Percentiles rank a stretch among this genome's conserved stretches.
phyloP scores from a whole-genome alignment of 1,139 yeast species.

The Geotrichum aggregatum region DNA sequence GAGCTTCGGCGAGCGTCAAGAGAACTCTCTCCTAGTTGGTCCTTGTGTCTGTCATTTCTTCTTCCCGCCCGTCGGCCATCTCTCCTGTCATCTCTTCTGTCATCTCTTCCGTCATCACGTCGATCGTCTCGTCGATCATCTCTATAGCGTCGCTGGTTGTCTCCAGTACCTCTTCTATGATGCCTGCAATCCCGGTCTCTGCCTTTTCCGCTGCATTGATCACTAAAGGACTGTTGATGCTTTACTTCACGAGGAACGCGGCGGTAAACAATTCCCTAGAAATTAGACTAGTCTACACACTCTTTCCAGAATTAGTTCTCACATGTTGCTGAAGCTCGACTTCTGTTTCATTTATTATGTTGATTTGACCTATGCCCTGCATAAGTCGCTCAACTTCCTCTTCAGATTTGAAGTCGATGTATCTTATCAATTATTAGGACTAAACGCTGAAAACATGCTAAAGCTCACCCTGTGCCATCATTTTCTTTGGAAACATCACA shows the following conservation, averaged over 20 bases:
- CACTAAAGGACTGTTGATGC: neutral
- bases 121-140: conserved; percentile 12
- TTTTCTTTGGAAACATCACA: conserved; percentile 34
- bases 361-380: conserved; percentile 57
- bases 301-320: neutral
- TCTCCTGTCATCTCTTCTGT: conserved; percentile 5
- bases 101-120: conserved; percentile 15
- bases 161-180: conserved; percentile 23
- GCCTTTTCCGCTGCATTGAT: conserved; percentile 22
- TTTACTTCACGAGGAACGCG: conserved; percentile 43
- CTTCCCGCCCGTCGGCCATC: conserved; percentile 9
- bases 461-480: conserved; percentile 31
- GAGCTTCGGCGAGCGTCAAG: neutral
- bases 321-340: conserved; percentile 75
- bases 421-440: conserved; percentile 43
- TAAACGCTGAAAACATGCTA: neutral
- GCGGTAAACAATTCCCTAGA: conserved; percentile 43
- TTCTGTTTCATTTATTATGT: conserved; percentile 64
- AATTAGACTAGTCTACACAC: conserved; percentile 8
- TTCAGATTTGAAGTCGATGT: conserved; percentile 64
- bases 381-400: conserved; percentile 72
- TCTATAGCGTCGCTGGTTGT: conserved; percentile 19
- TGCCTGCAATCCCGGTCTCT: conserved; percentile 43
- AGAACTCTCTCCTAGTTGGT: conserved; percentile 13
- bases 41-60: conserved; percentile 17